These are phyloP conservation scores for Fusarium austroafricanum DNA, from an alignment of 2,329 filamentous ascomycete species.

Conservation along the genomic window DNA sequence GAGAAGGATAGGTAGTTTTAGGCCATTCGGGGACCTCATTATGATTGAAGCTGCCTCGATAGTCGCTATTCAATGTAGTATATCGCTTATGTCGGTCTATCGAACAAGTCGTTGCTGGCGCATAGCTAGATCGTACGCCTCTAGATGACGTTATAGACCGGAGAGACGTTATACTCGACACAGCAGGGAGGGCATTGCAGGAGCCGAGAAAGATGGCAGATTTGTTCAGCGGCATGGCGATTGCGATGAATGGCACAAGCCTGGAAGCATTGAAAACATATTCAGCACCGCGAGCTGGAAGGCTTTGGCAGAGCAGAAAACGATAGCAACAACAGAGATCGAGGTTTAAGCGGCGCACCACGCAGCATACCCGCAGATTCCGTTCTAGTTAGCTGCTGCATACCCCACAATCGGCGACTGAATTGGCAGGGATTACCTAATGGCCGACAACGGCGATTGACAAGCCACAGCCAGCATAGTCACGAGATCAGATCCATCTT, in stretches of 20 bases:
- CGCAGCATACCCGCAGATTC: slow-evolving; percentile 19
- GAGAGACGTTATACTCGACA: slow-evolving; percentile 21
- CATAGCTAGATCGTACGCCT: slow-evolving; percentile 20
- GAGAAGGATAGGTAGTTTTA: slow-evolving; percentile 69
- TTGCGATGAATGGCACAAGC: slow-evolving; percentile 14
- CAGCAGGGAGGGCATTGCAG: slow-evolving; percentile 36
- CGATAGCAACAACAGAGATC: slow-evolving; percentile 4
- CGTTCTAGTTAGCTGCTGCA: not conserved
- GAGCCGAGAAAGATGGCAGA: slow-evolving; percentile 33
- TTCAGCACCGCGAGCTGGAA: slow-evolving; percentile 19
- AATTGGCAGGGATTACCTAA: slow-evolving; percentile 26
- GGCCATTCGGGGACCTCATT: slow-evolving; percentile 58
- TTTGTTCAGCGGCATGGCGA: slow-evolving; percentile 42
- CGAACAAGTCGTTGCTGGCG: slow-evolving; percentile 7
- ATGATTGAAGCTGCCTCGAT: slow-evolving; percentile 4
- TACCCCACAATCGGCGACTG: slow-evolving; percentile 13
- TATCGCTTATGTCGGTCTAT: slow-evolving; percentile 31
- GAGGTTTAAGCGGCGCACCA: slow-evolving; percentile 15
- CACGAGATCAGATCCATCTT: slow-evolving; percentile 3
- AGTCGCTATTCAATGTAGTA: slow-evolving; percentile 37
- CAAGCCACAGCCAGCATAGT: slow-evolving; percentile 5
- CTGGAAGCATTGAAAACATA: slow-evolving; percentile 33
- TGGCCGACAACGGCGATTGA: slow-evolving; percentile 21
- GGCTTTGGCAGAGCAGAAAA: slow-evolving; percentile 36
- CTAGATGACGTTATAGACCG: slow-evolving; percentile 43